Percentiles rank a stretch among this genome's conserved stretches.
These are phyloP conservation scores for Periglandula ipomoeae DNA, from an alignment of 2,329 filamentous ascomycete species.

Conservation along the genomic window DNA sequence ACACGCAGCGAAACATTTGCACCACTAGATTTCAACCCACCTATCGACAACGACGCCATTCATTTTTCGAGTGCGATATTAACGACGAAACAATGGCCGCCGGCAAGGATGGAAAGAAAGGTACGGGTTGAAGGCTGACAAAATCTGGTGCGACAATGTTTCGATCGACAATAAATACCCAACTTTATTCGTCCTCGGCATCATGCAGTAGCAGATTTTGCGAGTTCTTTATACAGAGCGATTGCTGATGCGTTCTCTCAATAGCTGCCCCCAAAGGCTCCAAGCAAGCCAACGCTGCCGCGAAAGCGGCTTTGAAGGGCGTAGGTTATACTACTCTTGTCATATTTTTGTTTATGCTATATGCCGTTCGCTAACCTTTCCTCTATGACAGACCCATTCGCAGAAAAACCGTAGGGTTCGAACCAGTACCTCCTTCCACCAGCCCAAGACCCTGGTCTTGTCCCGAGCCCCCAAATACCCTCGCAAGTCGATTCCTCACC, in stretches of 20 bases:
- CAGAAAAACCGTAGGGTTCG: conserved; percentile 93
- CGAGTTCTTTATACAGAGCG: conserved; percentile 62
- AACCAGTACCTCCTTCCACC: conserved; percentile 90
- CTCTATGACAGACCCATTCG: conserved; percentile 33
- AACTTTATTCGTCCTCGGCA: conserved; percentile 25
- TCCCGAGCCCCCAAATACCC: conserved; percentile 91
- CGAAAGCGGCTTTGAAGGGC: conserved; percentile 93
- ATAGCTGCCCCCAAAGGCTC: conserved; percentile 53
- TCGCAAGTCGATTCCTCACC: conserved; percentile 86
- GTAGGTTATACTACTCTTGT: conserved; percentile 46
- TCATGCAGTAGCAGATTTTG: conserved; percentile 68
- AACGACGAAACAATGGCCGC: conserved; percentile 26
- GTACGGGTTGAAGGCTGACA: conserved; percentile 32
- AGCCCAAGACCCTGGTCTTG: conserved; percentile 90
- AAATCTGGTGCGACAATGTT: conserved; percentile 6
- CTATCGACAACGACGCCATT: not conserved
- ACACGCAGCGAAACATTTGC: conserved; percentile 8
- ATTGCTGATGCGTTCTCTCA: conserved; percentile 58
- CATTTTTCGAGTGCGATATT: conserved; percentile 4
- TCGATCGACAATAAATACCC: conserved; percentile 8
- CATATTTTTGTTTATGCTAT: not conserved
- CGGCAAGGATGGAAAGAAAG: conserved; percentile 35
- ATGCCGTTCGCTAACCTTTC: not conserved
- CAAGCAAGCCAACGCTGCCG: conserved; percentile 88
- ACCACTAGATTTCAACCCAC: not conserved